These are phyloP conservation scores for Chrysoporthe austroafricana DNA, from an alignment of 2,329 filamentous ascomycete genomes.

Conservation along the genomic window DNA sequence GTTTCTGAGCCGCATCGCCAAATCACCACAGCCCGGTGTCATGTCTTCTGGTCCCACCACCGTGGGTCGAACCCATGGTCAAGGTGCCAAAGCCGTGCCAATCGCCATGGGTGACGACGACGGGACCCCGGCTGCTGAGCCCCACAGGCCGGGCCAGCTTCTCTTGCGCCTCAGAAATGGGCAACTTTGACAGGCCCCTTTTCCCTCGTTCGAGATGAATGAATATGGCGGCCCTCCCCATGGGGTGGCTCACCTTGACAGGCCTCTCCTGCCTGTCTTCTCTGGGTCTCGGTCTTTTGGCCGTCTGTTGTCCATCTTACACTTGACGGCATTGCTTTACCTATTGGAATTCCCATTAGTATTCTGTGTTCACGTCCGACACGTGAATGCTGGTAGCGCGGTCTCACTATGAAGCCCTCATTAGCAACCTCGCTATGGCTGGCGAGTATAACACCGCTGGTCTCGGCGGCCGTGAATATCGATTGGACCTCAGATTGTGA, in stretches of 20 bases:
- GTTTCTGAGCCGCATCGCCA: slow-evolving; percentile 2
- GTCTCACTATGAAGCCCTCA: slow-evolving; percentile 24
- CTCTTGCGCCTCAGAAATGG: slow-evolving; percentile 21
- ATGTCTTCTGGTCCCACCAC: slow-evolving; percentile 17
- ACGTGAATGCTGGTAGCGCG: slow-evolving; percentile 18
- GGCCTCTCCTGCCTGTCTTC: not conserved
- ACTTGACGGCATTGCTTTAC: slow-evolving; percentile 1
- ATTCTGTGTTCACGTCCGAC: not conserved
- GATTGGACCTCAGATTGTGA: slow-evolving; percentile 28
- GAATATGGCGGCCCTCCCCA: slow-evolving; percentile 19
- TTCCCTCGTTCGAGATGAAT: slow-evolving; percentile 2
- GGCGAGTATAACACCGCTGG: slow-evolving; percentile 27
- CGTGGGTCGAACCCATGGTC: slow-evolving; percentile 20
- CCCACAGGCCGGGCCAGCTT: slow-evolving; percentile 18
- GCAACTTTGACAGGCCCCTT: slow-evolving; percentile 16
- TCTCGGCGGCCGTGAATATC: slow-evolving; percentile 29
- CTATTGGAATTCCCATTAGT: not conserved
- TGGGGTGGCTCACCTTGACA: slow-evolving; percentile 5
- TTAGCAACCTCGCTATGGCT: slow-evolving; percentile 25
- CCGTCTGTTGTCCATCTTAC: slow-evolving; percentile 16
- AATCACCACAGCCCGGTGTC: slow-evolving; percentile 2
- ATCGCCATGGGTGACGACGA: slow-evolving; percentile 21
- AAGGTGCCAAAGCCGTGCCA: slow-evolving; percentile 18
- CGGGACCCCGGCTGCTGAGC: slow-evolving; percentile 14
- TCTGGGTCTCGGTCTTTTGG: slow-evolving; percentile 1